Conservation (phyloP, 768 basidiomycete genomes). For the Pleurotus pulmonarius region DNA sequence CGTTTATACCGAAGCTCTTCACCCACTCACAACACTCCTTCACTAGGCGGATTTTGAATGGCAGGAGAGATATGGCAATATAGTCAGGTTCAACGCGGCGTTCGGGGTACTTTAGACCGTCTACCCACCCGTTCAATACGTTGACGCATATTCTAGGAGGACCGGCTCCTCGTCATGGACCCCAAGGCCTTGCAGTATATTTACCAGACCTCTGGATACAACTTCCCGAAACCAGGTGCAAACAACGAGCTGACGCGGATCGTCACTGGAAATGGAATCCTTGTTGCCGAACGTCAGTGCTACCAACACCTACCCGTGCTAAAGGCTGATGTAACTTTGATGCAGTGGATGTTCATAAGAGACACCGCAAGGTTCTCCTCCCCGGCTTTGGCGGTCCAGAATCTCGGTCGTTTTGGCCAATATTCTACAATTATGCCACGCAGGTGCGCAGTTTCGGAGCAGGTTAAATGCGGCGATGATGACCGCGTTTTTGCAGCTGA, state of each 20-base stretch:
- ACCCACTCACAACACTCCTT: constrained; percentile 7
- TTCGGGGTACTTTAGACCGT: constrained; percentile 26
- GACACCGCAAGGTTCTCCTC: constrained; percentile 42
- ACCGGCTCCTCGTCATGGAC: constrained; percentile 44
- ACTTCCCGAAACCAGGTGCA: constrained; percentile 36
- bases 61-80: constrained; percentile 40
- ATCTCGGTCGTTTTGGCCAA: constrained; percentile 31
- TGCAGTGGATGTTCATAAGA: constrained; percentile 35
- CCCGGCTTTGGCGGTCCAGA: constrained; percentile 47
- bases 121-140: neutral
- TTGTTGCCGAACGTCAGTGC: constrained; percentile 36
- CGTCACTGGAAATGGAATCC: constrained; percentile 30
- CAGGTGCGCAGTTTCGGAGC: constrained; percentile 16
- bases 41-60: constrained; percentile 39
- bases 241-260: constrained; percentile 31
- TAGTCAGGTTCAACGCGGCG: constrained; percentile 33
- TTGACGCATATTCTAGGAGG: constrained; percentile 25
- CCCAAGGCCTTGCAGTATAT: constrained; percentile 46
- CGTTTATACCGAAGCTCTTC: constrained; percentile 8
- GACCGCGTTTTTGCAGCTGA: constrained; percentile 23
- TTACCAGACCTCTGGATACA: constrained; percentile 38
- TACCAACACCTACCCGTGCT: constrained; percentile 4
- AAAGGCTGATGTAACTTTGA: too few relatives aligned
- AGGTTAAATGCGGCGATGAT: neutral
- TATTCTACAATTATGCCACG: constrained; percentile 35